phyloP scores from a whole-genome alignment of 495 filamentous ascomycete species.

The Annulohypoxylon maeteangense region DNA sequence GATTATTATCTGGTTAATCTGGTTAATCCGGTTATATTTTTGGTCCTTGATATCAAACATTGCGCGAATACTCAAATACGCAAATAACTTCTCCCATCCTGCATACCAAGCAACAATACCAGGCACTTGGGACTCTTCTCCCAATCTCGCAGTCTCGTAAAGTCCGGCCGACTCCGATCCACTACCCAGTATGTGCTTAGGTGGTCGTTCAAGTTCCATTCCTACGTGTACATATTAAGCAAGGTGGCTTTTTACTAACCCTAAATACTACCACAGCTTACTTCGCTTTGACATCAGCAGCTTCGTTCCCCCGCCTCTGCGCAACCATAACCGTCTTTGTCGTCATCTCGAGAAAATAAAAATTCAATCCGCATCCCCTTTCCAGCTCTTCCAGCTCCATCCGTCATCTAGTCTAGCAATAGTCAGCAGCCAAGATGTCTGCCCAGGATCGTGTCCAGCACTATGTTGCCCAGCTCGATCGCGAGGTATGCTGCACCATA shows the following conservation, averaged over 20 bases:
- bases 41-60: constrained; percentile 8
- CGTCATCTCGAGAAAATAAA: constrained; percentile 10
- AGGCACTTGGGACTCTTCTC: background rate
- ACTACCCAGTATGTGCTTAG: constrained; percentile 7
- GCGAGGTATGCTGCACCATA: constrained; percentile 77
- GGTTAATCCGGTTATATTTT: background rate
- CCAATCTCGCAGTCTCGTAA: constrained; percentile 19
- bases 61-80: background rate
- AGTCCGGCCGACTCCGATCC: constrained; percentile 42
- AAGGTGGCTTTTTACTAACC: constrained; percentile 50
- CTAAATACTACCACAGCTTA: constrained; percentile 43
- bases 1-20: background rate
- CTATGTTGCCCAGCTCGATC: constrained; percentile 90
- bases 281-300: constrained; percentile 43
- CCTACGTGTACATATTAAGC: constrained; percentile 44
- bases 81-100: background rate
- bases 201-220: constrained; percentile 26
- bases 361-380: constrained; percentile 2
- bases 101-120: constrained; percentile 20
- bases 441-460: constrained; percentile 91
- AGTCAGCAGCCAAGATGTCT: constrained; percentile 64
- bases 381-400: background rate
- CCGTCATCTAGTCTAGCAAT: constrained; percentile 7
- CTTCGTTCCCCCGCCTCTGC: constrained; percentile 42
- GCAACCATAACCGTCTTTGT: constrained; percentile 38